phyloP scores from a whole-genome alignment of 1,139 yeast species.

The Arxiozyma slooffiae region DNA sequence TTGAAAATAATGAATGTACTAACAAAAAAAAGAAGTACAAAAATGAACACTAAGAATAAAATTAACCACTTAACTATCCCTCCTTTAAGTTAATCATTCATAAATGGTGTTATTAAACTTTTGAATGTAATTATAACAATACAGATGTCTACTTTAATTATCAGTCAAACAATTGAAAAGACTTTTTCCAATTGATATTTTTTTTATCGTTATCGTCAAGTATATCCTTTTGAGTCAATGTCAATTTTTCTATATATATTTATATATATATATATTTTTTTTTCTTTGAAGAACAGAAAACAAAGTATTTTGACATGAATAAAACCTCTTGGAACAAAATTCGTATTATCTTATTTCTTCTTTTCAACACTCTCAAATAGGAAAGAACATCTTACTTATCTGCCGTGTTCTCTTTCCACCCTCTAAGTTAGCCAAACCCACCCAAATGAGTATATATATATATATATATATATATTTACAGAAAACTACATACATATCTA shows the following conservation, averaged over 20 bases:
- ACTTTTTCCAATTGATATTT: slow-evolving; percentile 17
- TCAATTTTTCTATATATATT: slow-evolving; percentile 30
- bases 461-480: too few species aligned
- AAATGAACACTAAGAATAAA: too few species aligned
- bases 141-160: slow-evolving; percentile 65
- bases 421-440: too few species aligned
- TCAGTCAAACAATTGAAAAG: slow-evolving; percentile 58
- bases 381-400: too few species aligned
- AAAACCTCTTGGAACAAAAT: too few species aligned
- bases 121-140: slow-evolving; percentile 83
- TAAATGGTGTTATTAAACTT: slow-evolving; percentile 43
- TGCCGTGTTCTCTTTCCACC: too few species aligned
- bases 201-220: slow-evolving; percentile 27
- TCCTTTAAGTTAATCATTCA: neutral
- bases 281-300: slow-evolving; percentile 39
- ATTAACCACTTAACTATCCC: neutral
- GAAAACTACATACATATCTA: too few species aligned
- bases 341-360: too few species aligned
- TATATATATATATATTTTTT: slow-evolving; percentile 37
- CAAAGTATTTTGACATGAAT: slow-evolving; percentile 24
- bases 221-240: slow-evolving; percentile 11
- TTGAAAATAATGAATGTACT: too few species aligned
- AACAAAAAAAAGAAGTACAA: too few species aligned
- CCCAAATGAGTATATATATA: too few species aligned
- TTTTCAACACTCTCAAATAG: too few species aligned